A percentile compares a stretch with the other conserved stretches of the same genome.
phyloP scores from a whole-genome alignment of 2,329 filamentous ascomycete genomes.

The Pseudogymnoascus sp. region DNA sequence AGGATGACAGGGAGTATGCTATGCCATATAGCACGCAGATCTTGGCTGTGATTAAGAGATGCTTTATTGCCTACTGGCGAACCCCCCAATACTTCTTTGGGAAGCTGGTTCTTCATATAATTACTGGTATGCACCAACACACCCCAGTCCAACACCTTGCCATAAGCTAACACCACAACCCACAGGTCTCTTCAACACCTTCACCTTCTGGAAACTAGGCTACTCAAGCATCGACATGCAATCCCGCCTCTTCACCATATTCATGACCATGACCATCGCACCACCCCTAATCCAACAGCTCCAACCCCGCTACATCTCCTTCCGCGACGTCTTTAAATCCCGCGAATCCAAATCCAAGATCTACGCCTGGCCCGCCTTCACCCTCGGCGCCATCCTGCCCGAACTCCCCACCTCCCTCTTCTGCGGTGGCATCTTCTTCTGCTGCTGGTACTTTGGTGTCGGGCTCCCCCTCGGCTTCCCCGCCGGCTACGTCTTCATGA shows the following conservation, averaged over 20 bases:
- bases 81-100: constrained; percentile 54
- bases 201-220: constrained; percentile 59
- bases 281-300: constrained; percentile 69
- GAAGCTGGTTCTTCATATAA: constrained; percentile 55
- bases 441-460: constrained; percentile 52
- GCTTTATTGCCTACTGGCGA: constrained; percentile 56
- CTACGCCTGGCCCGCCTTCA: constrained; percentile 68
- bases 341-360: constrained; percentile 68
- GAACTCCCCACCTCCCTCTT: constrained; percentile 65
- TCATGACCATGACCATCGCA: constrained; percentile 65
- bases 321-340: constrained; percentile 58
- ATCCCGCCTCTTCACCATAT: constrained; percentile 63
- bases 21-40: constrained; percentile 51
- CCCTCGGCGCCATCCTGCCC: constrained; percentile 55
- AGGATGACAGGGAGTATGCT: constrained; percentile 54
- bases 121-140: constrained; percentile 38
- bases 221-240: constrained; percentile 54
- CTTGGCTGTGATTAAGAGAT: constrained; percentile 45
- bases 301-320: constrained; percentile 60
- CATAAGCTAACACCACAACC: background rate
- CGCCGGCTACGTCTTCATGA: constrained; percentile 53
- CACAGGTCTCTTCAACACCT: constrained; percentile 56
- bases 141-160: constrained; percentile 47
- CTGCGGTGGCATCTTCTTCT: constrained; percentile 57
- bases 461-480: constrained; percentile 50